Evolutionary conservation across 192 early-diverging fungal genomes (phyloP), one percentile per base, ranked within the genome.

Genomic region (Dimargaris cristalligena): DNA sequence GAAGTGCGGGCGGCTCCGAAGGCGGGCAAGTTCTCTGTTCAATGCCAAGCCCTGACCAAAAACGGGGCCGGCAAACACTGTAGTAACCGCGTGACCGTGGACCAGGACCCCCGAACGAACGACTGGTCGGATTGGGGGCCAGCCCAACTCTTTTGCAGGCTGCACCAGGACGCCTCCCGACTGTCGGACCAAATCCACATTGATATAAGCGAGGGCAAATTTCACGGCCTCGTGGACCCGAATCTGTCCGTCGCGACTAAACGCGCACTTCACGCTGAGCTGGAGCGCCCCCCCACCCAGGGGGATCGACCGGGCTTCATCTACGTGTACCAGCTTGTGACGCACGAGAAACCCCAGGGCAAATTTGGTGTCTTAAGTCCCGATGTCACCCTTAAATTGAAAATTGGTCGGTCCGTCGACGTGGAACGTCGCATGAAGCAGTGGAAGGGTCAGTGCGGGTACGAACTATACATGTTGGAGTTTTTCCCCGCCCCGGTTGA

Each of bases 311-410:
- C 50, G 30, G 50, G 50, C 13, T 52, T 52, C 8, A 52, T 52
- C 28, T 52, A 52, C 50, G 50, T 52, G 50, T 52, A 29, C 30
- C 50, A 52, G 50, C 23, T 52, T 18, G 50, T 52, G 20, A 52
- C 22, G 14, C 23, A 52, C 14, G 14, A 16, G 30, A 16, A 26
- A 8, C 50, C 50, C 20, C 50, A 26, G 14, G 50, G 50, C 20
- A 25, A 26, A 26, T 26, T 25, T 16, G 2, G 14, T 16, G 38
- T 6, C 8, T 16, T 41, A 41, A 25, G 2, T 26, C 23, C 20
- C 14, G 26, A 52, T 16, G 23, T 52, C 1, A 52, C 50, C 22
- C 22, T 52, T 29, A 18, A 14, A 18, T 26, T 52, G 2, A 52
- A 52, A 26, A 52, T 52, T 23, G 50, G 50, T 9, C 50, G 50